Percentiles rank a stretch among this genome's conserved stretches.
phyloP scores from a whole-genome alignment of 2,329 filamentous ascomycete species.

The Fusarium xyrophilum region DNA sequence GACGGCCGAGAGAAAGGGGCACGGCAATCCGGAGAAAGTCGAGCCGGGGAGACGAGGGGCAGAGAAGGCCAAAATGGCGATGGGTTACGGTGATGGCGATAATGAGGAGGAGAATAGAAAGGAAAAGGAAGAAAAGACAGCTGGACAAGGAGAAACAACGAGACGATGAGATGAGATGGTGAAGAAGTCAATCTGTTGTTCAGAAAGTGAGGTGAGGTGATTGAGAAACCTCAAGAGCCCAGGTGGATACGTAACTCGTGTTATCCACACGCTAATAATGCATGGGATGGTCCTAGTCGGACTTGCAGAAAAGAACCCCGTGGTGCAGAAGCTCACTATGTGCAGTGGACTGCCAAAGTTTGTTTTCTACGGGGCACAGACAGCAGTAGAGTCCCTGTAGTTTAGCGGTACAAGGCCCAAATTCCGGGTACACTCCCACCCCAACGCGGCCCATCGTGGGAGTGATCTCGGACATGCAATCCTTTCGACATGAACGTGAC shows the following conservation, averaged over 20 bases:
- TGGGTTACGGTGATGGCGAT: conserved; percentile 43
- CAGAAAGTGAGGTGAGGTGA: conserved; percentile 35
- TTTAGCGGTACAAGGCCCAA: not conserved
- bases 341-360: not conserved
- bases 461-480: conserved; percentile 23
- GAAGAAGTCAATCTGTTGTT: conserved; percentile 28
- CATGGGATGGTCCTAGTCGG: conserved; percentile 23
- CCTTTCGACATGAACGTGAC: conserved; percentile 29
- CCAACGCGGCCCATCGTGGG: not conserved
- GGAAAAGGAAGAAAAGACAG: conserved; percentile 36
- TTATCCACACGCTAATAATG: conserved; percentile 17
- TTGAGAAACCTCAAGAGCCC: conserved; percentile 9
- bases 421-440: not conserved
- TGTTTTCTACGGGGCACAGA: not conserved
- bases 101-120: conserved; percentile 35
- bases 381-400: conserved; percentile 15
- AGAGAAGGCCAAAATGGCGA: conserved; percentile 36
- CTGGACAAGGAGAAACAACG: conserved; percentile 41
- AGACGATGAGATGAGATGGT: conserved; percentile 40
- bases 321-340: not conserved
- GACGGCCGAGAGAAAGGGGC: conserved; percentile 45
- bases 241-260: conserved; percentile 30
- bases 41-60: conserved; percentile 36
- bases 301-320: not conserved
- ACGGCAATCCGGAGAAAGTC: conserved; percentile 37